Evolutionary conservation across 805 yeast genomes (phyloP), one percentile per base, ranked within the genome.

Genomic region (Saccharomycopsis fodiens): DNA sequence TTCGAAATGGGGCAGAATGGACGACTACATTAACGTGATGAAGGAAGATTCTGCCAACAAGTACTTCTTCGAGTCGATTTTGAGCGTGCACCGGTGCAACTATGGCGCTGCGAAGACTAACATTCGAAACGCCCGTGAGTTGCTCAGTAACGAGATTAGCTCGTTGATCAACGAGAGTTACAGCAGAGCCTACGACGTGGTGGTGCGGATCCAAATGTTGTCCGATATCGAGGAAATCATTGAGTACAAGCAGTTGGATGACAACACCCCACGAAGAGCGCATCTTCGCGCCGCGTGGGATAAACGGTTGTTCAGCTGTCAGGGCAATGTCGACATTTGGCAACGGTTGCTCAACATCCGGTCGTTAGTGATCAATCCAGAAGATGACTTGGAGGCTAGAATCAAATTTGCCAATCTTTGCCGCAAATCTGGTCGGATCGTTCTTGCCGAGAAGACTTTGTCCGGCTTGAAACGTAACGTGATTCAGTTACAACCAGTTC

Each of bases 271-370:
- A 39, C 83, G 82, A 55, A 76, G 93, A 53, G 74, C 70, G 5
- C 77, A 79, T 13, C 82, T 93, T 74, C 73, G 95, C 54, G 79
- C 82, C 55, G 91, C 97, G 0, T 94, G 98, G 98, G 87, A 85
- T 58, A 85, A 85, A 42, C 75, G 99, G 56, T 68, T 93, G 42
- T 67, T 86, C 50, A 97, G 97, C 1, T 88, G 97, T 59, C 98
- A 93, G 65, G 74, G 93, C 55, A 93, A 93, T 65, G 97, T 93
- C 42, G 99, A 93, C 65, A 88, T 89, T n/a, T 93, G 99, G 98
- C 97, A 91, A 61, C 72, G 97, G 58, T 82, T 93, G 78, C 72
- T 93, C 50, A 85, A 89, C 60, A 96, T 91, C 1, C 73, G 98
- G 46, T 91, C 97, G 0, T 70, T 93, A 39, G 97, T 93, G 12